phyloP scores from a whole-genome alignment of 768 basidiomycete species.

The Hericium erinaceus region DNA sequence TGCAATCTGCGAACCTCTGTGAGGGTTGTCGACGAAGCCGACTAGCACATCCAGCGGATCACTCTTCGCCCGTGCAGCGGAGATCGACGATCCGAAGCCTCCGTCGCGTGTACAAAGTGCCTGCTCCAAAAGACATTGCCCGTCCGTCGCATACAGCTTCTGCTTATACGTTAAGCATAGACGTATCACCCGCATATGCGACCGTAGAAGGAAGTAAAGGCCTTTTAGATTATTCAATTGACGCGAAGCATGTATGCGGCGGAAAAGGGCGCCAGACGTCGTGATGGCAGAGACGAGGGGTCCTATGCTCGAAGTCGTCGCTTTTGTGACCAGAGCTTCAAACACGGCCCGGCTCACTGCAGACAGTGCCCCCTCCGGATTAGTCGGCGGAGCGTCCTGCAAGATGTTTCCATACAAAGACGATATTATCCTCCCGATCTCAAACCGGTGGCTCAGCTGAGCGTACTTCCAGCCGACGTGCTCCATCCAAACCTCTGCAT shows the following conservation, averaged over 20 bases:
- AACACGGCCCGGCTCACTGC: constrained; percentile 52
- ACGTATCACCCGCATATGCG: constrained; percentile 52
- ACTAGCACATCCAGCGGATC: constrained; percentile 74
- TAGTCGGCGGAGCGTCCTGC: constrained; percentile 47
- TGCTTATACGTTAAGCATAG: constrained; percentile 60
- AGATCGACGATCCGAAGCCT: constrained; percentile 35
- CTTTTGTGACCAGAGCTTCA: constrained; percentile 64
- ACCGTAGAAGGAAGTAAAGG: constrained; percentile 59
- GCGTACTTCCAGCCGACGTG: constrained; percentile 81
- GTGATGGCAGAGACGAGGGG: constrained; percentile 69
- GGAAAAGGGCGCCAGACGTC: constrained; percentile 48
- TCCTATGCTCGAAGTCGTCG: constrained; percentile 71
- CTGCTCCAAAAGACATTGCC: constrained; percentile 63
- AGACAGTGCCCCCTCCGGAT: constrained; percentile 45
- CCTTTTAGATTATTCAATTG: constrained; percentile 63
- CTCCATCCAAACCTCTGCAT: constrained; percentile 83
- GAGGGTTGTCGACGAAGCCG: constrained; percentile 54
- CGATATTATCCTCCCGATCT: constrained; percentile 63
- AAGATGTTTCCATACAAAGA: constrained; percentile 62
- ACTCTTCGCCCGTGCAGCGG: constrained; percentile 37
- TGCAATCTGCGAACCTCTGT: constrained; percentile 51
- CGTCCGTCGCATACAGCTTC: constrained; percentile 18
- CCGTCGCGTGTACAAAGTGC: constrained; percentile 55
- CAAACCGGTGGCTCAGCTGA: constrained; percentile 74
- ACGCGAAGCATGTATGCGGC: constrained; percentile 50